Conservation (phyloP, 345 rosid species). For the Anastatica hierochuntica region DNA sequence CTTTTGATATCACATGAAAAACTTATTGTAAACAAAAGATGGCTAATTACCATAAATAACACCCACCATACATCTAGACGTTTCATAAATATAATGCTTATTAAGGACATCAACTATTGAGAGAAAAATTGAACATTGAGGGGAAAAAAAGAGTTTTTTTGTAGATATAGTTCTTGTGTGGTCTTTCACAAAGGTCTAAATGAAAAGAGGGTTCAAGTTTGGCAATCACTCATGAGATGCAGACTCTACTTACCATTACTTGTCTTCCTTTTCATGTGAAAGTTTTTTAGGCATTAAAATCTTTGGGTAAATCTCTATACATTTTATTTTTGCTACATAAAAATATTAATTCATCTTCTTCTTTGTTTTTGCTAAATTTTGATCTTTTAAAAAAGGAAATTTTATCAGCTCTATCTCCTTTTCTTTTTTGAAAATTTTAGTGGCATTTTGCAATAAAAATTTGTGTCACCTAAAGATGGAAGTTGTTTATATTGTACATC, state of each 20-base stretch:
- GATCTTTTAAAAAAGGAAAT: conserved; percentile 8
- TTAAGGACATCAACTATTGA: conserved; percentile 16
- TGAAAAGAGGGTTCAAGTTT: conserved; percentile 27
- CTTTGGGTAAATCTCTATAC: conserved; percentile 13
- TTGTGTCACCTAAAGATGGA: background rate
- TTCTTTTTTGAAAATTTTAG: background rate
- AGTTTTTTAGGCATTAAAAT: conserved; percentile 21
- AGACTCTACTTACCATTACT: conserved; percentile 30
- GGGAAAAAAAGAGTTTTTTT: background rate
- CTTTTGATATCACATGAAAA: conserved; percentile 17
- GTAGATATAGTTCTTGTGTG: conserved; percentile 17
- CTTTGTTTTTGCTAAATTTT: conserved; percentile 15
- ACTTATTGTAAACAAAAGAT: too few species aligned
- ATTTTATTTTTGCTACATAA: background rate
- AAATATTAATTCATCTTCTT: conserved; percentile 2
- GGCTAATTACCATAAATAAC: conserved; percentile 21
- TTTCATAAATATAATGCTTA: conserved; percentile 17
- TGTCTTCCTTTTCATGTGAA: conserved; percentile 29
- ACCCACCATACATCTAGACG: conserved; percentile 16
- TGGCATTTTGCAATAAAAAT: background rate
- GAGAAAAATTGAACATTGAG: conserved; percentile 5
- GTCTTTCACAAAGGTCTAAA: conserved; percentile 26
- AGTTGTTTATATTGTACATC: background rate
- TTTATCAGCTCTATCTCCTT: background rate
- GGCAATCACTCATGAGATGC: conserved; percentile 29